These are phyloP conservation scores for Epichloe brachyelytri DNA, from an alignment of 2,329 filamentous ascomycete species.

Conservation along the genomic window DNA sequence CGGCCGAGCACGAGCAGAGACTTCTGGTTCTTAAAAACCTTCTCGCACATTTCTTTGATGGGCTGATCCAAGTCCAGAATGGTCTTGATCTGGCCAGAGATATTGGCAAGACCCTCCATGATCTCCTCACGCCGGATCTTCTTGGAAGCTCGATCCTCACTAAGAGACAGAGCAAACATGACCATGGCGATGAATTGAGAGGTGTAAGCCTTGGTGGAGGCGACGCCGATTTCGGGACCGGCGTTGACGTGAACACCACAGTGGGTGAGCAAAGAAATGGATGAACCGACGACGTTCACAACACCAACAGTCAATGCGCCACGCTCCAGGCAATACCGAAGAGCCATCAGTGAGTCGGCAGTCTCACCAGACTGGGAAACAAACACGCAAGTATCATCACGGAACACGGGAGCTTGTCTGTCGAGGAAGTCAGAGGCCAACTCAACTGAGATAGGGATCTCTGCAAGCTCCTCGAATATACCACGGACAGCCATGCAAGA, in stretches of 20 bases:
- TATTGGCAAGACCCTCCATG: slow-evolving; percentile 78
- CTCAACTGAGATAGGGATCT: slow-evolving; percentile 95
- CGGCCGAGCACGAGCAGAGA: slow-evolving; percentile 84
- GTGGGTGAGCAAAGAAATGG: slow-evolving; percentile 96
- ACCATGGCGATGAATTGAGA: slow-evolving; percentile 99
- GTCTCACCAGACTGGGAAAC: slow-evolving; percentile 98
- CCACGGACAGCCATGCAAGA: slow-evolving; percentile 99
- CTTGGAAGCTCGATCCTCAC: slow-evolving; percentile 94
- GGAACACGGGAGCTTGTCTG: slow-evolving; percentile 92
- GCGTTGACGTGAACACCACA: slow-evolving; percentile 99
- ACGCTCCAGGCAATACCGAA: slow-evolving; percentile 95
- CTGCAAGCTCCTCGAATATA: slow-evolving; percentile 92
- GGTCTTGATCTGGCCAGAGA: slow-evolving; percentile 84
- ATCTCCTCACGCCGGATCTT: slow-evolving; percentile 84
- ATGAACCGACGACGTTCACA: slow-evolving; percentile 96
- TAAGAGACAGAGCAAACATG: slow-evolving; percentile 95
- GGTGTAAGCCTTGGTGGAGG: slow-evolving; percentile 98
- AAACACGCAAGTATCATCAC: slow-evolving; percentile 97
- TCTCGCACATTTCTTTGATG: slow-evolving; percentile 88
- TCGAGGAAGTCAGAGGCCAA: slow-evolving; percentile 97
- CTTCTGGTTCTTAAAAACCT: slow-evolving; percentile 95
- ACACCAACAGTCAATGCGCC: slow-evolving; percentile 95
- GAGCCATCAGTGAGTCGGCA: slow-evolving; percentile 90
- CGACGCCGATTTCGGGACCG: slow-evolving; percentile 95
- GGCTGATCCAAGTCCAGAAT: slow-evolving; percentile 83